These are phyloP conservation scores for Chaetomiaceae sp. DNA, from an alignment of 2,329 filamentous ascomycete genomes.

Conservation along the genomic window DNA sequence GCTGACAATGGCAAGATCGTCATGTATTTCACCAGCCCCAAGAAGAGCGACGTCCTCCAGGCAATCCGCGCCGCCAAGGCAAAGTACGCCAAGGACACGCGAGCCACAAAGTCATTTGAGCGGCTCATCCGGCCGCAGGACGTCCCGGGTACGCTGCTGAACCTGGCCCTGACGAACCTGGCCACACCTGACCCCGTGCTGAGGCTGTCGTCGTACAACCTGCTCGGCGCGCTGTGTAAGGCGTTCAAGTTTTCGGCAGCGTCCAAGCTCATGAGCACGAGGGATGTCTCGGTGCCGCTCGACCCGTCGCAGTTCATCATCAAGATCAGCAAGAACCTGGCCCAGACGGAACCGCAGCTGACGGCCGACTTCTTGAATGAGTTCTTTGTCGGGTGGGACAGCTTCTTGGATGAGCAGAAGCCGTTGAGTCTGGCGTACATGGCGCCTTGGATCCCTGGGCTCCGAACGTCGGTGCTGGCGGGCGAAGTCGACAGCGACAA, in stretches of 20 bases:
- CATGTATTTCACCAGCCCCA: conserved; percentile 66
- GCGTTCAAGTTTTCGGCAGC: conserved; percentile 63
- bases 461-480: conserved; percentile 55
- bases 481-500: conserved; percentile 61
- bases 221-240: conserved; percentile 61
- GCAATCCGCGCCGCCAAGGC: conserved; percentile 59
- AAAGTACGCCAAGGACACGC: conserved; percentile 59
- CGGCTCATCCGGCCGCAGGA: conserved; percentile 64
- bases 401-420: conserved; percentile 62
- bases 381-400: conserved; percentile 69
- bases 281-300: conserved; percentile 59
- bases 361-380: conserved; percentile 67
- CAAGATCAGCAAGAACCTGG: conserved; percentile 59
- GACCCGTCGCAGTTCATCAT: conserved; percentile 62
- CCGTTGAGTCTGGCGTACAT: conserved; percentile 64
- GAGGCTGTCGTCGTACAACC: conserved; percentile 61
- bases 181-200: conserved; percentile 57
- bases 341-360: conserved; percentile 59
- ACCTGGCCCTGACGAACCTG: conserved; percentile 62
- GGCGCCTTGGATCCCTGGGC: conserved; percentile 61
- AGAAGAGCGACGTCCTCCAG: conserved; percentile 58
- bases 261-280: conserved; percentile 56
- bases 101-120: conserved; percentile 57
- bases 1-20: conserved; percentile 66
- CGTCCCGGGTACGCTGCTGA: conserved; percentile 64